Base-by-base conservation (phyloP, 352 stramenopile genomes). In the Phytophthora uliginosa region DNA sequence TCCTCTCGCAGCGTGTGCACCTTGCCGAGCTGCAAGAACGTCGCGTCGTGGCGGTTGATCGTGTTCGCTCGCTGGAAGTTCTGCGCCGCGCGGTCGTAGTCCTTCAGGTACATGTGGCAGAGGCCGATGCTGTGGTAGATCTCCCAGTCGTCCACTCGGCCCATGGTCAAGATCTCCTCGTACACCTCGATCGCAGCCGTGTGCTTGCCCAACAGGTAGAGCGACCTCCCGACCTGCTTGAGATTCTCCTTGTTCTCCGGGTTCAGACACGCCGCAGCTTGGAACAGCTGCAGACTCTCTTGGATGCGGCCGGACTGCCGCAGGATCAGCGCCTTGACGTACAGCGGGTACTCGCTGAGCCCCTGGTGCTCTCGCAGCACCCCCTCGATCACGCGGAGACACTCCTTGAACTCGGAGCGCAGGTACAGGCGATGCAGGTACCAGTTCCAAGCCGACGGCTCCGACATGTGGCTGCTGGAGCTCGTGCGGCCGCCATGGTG, bases 51-150 rank as follows among this genome's bases (percentile, higher is more conserved):
- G 56, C 94, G 87, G 66, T 94, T 93, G 66, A 98, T 97, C 38
- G 78, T 86, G 82, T 98, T 99, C 31, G 95, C 95, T 40, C 86
- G 82, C 65, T 98, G 84, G 72, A 98, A 98, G 48, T 81, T 88
- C 55, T 97, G 84, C 63, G 96, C 86, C 8, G 94, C 91, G 12
- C 92, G 81, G 31, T 97, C 89, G 67, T 96, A 97, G 66, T 98
- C 83, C 77, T 98, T 97, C 10, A 98, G 69, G 67, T 97, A 97
- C 79, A 97, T 91, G 77, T 95, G 88, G 76, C 94, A 98, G 7
- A 98, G 78, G 3, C 94, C 94, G 52, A 97, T 96, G 73, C 93
- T 98, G 70, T 98, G 89, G 64, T 93, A 95, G 61, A 99, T 94
- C 73, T 98, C 92, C 94, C 95, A 98, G 82, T 98, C 94, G 56